Evolutionary conservation across 2,329 filamentous ascomycete species (phyloP).

Genomic region (Hypoxylon sp.): DNA sequence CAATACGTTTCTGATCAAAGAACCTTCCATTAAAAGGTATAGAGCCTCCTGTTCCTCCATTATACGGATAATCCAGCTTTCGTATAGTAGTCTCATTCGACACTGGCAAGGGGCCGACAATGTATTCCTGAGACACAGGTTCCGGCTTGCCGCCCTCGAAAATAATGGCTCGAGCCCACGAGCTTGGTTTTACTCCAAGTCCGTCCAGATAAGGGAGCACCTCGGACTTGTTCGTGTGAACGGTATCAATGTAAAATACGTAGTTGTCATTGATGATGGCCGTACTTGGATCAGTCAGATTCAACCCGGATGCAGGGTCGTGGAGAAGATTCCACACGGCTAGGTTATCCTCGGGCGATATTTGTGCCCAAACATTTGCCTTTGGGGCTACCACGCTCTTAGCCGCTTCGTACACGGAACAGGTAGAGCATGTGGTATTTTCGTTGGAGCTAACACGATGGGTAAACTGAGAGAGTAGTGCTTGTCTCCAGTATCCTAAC

Average conservation of each 20-base stretch:
- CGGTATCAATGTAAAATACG: constrained; percentile 60
- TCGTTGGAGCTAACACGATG: background rate
- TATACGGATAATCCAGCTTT: constrained; percentile 59
- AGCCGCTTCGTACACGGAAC: constrained; percentile 37
- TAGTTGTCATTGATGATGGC: constrained; percentile 60
- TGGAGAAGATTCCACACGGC: constrained; percentile 60
- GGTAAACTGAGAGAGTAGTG: constrained; percentile 25
- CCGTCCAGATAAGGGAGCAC: constrained; percentile 60
- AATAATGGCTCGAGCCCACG: constrained; percentile 62
- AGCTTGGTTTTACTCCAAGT: constrained; percentile 51
- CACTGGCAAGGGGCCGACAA: constrained; percentile 63
- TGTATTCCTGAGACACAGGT: constrained; percentile 61
- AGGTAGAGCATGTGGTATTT: constrained; percentile 24
- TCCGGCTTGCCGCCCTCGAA: constrained; percentile 58
- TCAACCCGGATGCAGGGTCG: constrained; percentile 56
- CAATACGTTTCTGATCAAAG: constrained; percentile 50
- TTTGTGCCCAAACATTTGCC: constrained; percentile 57
- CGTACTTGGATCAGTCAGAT: constrained; percentile 57
- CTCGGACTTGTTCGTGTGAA: constrained; percentile 62
- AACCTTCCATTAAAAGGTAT: constrained; percentile 54
- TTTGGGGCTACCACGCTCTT: constrained; percentile 54
- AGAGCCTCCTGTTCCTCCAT: constrained; percentile 56
- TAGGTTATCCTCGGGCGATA: constrained; percentile 57
- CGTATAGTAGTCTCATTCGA: constrained; percentile 53
- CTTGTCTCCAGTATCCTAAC: constrained; percentile 22